Evolutionary conservation across 202 grass and related monocot genomes (phyloP).

Genomic region (Bolboschoenoplectus hybrid): DNA sequence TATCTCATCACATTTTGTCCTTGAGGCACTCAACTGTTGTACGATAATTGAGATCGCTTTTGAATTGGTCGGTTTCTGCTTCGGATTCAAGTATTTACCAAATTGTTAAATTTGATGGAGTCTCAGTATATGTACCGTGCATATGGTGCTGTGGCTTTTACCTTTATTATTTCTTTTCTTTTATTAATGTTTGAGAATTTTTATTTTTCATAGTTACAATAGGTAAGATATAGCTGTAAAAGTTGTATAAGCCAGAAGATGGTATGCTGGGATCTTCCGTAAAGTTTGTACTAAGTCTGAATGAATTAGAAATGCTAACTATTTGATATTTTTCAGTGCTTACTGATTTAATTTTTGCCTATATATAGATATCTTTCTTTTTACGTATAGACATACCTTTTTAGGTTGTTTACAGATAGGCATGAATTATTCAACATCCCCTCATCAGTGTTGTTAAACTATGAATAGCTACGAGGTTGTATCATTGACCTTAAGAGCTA

Average conservation of each 20-base stretch:
- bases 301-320: not conserved
- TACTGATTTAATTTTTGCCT: not conserved
- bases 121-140: not conserved
- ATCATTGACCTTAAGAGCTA: not conserved
- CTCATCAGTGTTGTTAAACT: not conserved
- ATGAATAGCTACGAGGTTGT: not conserved
- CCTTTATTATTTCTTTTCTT: not conserved
- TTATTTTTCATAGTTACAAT: not conserved
- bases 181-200: not conserved
- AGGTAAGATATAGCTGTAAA: not conserved
- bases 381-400: not conserved
- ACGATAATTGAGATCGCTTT: not conserved
- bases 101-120: not conserved
- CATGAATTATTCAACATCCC: not conserved
- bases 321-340: not conserved
- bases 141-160: not conserved
- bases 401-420: not conserved
- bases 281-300: not conserved
- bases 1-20: conserved; percentile 69
- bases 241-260: not conserved
- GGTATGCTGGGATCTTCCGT: not conserved
- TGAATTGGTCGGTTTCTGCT: not conserved
- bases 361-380: not conserved
- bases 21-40: not conserved
- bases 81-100: not conserved